Base-by-base conservation (phyloP, 1,284 basidiomycete genomes). In the Inonotus hispidus region DNA sequence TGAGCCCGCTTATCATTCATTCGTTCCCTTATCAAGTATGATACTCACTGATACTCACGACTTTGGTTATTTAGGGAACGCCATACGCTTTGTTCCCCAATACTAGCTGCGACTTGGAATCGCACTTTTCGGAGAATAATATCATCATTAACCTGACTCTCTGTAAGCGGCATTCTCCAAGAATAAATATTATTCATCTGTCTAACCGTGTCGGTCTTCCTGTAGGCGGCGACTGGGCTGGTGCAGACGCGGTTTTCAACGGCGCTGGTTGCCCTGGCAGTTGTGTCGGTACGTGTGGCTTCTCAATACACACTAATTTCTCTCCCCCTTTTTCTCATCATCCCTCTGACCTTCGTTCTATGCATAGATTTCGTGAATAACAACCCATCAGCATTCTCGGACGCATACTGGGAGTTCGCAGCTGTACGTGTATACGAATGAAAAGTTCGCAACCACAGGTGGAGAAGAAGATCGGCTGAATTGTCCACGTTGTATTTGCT, bases 331-430 rank as follows among this genome's bases (percentile, higher is more conserved):
- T 43, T 11, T 16, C 37, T 32, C 16, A 45, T 14, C 29, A n/a
- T 49, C n/a, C 19, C 37, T 21, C 39, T 19, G 21, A 11, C 11
- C 52, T 21, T 2, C 19, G 59, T 58, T 45, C 16, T n/a, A 8
- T 56, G 38, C 47, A n/a, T 38, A 64, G 63, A 60, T 43, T 64
- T 53, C 35, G 63, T 64, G 11, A 56, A 64, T 54, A 61, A 64
- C n/a, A 61, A 64, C 50, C 63, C 87, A 3, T 72, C 75, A 1
- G 84, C 82, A 4, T 90, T 90, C 71, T 66, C 66, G 1, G 75
- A 88, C 54, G 87, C 88, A 0, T 89, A 83, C 74, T 90, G 87
- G 73, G 82, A 87, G 61, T 77, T 90, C 68, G 77, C 78, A 47
- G 69, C 71, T 10, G 58, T 80, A n/a, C 68, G 71, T n/a, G 71